Base-by-base conservation (phyloP, 208 protist species). In the Tritrichomonas foetus region DNA sequence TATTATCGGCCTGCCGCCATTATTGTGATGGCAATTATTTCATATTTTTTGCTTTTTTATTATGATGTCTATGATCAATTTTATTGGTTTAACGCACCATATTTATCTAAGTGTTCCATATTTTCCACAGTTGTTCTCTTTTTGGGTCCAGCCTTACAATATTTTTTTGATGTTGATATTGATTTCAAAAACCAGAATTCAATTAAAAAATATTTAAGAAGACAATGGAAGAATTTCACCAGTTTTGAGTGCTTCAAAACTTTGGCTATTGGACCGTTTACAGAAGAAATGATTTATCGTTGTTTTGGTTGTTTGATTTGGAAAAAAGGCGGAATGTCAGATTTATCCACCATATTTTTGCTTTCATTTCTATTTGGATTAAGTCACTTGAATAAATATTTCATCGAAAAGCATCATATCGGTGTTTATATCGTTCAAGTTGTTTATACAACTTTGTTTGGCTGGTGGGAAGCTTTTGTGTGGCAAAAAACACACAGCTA, bases 241-340 rank as follows among this genome's bases (percentile, higher is more conserved):
- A 9, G 3, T 27, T 33, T n/a, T 57, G 33, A 53, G 14, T 22
- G 0, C 9, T 22, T 89, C 25, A 84, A n/a, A 53, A 44, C 27
- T n/a, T 0, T 53, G 1, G 36, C 39, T n/a, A 39, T 57, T 57
- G 78, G 9, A 3, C 78, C 78, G 20, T 1, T 61, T 0, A 2
- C 47, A n/a, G 78, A 89, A 57, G 78, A 89, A 50, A 30, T 89
- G 47, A n/a, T 89, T 41, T 89, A 89, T 49, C 44, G 78, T 9
- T 89, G 8, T 57, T 53, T 30, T 13, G 30, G 5, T 57, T 44
- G 78, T 13, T 41, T 14, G 1, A 3, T 89, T 39, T 89, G 78
- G 78, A 27, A 57, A 57, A 33, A n/a, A 11, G 41, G 47, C 2
- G 30, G 16, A 16, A 89, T 89, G 57, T 89, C 78, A 39, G 3